These are phyloP conservation scores for Austroboletus olivaceoglutinosus DNA, from an alignment of 1,284 basidiomycete genomes.

Conservation along the genomic window DNA sequence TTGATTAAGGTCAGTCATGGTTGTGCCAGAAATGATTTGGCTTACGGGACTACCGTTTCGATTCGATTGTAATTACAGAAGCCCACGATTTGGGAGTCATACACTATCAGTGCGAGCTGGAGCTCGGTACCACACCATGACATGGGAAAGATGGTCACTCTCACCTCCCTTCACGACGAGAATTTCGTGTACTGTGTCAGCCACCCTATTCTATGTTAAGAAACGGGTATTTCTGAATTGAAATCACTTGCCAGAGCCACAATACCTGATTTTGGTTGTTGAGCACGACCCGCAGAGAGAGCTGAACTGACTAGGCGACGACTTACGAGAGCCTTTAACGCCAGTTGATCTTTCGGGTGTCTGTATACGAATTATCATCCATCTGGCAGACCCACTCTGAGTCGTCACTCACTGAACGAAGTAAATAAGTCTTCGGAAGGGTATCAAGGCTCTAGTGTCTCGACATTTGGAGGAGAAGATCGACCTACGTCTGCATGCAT, in stretches of 20 bases:
- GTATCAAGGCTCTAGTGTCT: not conserved
- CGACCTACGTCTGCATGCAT: constrained; percentile 10
- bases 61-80: not conserved
- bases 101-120: not conserved
- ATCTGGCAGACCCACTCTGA: not conserved
- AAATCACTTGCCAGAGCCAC: not conserved
- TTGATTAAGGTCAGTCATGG: not conserved
- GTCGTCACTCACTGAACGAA: not conserved
- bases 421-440: not conserved
- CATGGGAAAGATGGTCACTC: not conserved
- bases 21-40: not conserved
- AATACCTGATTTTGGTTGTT: not conserved
- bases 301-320: too few species aligned
- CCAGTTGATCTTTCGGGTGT: not conserved
- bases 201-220: not conserved
- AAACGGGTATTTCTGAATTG: not conserved
- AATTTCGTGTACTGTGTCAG: not conserved
- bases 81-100: not conserved
- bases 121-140: not conserved
- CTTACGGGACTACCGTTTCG: constrained; percentile 1
- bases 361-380: not conserved
- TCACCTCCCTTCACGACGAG: constrained; percentile 5
- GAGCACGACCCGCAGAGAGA: not conserved
- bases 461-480: not conserved
- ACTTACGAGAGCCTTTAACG: not conserved